Evolutionary conservation across 148 eudicot genomes (phyloP).

Genomic region (Drosera capensis): DNA sequence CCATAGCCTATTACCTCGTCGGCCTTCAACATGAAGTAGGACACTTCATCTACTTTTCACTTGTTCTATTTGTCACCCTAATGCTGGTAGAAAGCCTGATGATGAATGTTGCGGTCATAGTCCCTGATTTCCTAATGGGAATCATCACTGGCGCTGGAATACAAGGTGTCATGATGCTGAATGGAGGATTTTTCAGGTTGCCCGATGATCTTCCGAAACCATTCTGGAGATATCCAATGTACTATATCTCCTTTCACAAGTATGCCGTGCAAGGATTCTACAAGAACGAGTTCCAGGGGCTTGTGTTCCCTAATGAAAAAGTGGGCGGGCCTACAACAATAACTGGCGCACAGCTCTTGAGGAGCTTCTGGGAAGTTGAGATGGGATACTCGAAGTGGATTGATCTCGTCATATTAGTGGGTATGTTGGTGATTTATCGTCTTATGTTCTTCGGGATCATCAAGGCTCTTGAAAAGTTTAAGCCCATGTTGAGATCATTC

Average conservation of each 20-base stretch:
- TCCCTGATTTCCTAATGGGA: constrained; percentile 48
- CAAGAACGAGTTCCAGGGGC: constrained; percentile 41
- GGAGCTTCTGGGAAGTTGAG: constrained; percentile 37
- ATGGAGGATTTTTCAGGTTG: constrained; percentile 41
- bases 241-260: constrained; percentile 39
- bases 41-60: constrained; percentile 19
- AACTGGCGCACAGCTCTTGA: constrained; percentile 34
- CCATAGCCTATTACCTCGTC: constrained; percentile 22
- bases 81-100: constrained; percentile 45
- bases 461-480: constrained; percentile 23
- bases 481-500: no score
- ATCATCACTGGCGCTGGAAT: constrained; percentile 45
- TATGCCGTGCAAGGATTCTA: constrained; percentile 31
- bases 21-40: constrained; percentile 25
- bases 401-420: constrained; percentile 38
- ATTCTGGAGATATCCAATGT: constrained; percentile 38
- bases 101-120: constrained; percentile 45
- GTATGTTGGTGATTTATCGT: constrained; percentile 46
- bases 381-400: constrained; percentile 64
- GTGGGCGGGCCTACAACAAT: constrained; percentile 12
- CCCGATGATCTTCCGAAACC: constrained; percentile 49
- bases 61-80: constrained; percentile 19
- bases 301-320: constrained; percentile 21
- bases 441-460: constrained; percentile 39
- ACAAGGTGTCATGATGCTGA: constrained; percentile 46